These are phyloP conservation scores for Solanum dulcamara DNA, from an alignment of 257 asterid genomes.

Conservation along the genomic window DNA sequence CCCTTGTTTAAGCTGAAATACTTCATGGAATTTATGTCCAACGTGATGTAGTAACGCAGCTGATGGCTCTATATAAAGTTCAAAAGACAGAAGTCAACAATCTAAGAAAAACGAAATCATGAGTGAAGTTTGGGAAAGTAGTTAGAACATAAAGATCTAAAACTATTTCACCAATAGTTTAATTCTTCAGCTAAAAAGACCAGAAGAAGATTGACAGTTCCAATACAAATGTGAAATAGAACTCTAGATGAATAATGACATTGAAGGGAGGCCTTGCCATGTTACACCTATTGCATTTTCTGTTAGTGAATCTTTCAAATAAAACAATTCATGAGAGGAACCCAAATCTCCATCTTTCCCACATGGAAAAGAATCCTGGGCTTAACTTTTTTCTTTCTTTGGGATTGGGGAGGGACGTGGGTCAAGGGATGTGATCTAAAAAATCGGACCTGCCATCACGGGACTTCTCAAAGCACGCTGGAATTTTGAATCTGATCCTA, in stretches of 20 bases:
- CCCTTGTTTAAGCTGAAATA: conserved; percentile 72
- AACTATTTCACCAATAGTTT: not conserved
- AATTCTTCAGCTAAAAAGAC: not conserved
- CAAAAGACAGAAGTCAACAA: not conserved
- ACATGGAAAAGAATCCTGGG: not conserved
- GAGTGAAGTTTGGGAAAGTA: not conserved
- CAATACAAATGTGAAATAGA: not conserved
- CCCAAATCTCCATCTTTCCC: not conserved
- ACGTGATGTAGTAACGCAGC: conserved; percentile 30
- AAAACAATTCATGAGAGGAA: not conserved
- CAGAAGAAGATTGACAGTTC: not conserved
- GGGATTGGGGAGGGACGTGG: not conserved
- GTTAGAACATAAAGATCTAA: not conserved
- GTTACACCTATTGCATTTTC: not conserved
- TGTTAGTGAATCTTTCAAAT: not conserved
- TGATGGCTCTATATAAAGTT: conserved; percentile 32
- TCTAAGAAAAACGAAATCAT: not conserved
- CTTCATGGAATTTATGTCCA: conserved; percentile 74
- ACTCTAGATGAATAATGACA: not conserved
- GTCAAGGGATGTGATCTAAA: not conserved
- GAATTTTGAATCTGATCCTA: conserved; percentile 18
- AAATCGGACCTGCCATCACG: conserved; percentile 32
- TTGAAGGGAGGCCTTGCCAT: not conserved
- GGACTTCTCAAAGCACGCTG: conserved; percentile 44
- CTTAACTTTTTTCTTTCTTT: too few relatives aligned